These are phyloP conservation scores for Colletotrichum endophyticum DNA, from an alignment of 2,329 filamentous ascomycete species.

Conservation along the genomic window DNA sequence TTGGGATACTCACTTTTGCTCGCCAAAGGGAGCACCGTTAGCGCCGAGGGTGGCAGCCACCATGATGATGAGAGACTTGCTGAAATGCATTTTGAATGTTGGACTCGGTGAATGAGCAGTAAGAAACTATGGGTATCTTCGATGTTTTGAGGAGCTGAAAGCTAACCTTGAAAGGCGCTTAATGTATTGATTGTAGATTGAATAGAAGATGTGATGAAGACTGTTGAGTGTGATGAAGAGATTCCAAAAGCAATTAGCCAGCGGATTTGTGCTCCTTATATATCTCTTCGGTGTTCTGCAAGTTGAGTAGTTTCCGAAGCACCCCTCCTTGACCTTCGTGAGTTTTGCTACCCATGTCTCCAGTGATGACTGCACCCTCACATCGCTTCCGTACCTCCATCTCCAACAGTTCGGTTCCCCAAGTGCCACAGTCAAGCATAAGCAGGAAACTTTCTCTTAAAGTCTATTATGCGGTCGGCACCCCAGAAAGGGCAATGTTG, in stretches of 20 bases:
- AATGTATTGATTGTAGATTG: not conserved
- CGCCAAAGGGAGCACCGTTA: slow-evolving; percentile 10
- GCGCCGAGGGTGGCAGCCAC: slow-evolving; percentile 16
- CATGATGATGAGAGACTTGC: slow-evolving; percentile 15
- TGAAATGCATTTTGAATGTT: slow-evolving; percentile 12
- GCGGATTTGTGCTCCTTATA: not conserved
- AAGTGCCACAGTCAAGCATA: not conserved
- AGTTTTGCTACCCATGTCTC: not conserved
- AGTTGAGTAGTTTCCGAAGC: not conserved
- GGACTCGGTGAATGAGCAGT: not conserved
- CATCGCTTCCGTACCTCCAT: not conserved
- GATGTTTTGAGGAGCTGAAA: not conserved
- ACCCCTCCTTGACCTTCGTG: not conserved
- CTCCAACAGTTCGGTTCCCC: slow-evolving; percentile 1
- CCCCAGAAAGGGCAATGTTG: not conserved
- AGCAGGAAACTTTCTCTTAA: not conserved
- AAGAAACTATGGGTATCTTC: not conserved
- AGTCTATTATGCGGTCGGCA: slow-evolving; percentile 9
- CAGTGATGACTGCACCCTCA: not conserved
- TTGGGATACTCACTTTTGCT: not conserved
- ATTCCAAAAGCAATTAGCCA: not conserved
- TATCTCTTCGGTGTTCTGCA: not conserved
- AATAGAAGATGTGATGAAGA: not conserved
- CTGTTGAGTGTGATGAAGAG: not conserved
- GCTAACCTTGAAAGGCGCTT: not conserved